phyloP scores from a whole-genome alignment of 257 asterid species.

The Thymus quinquecostatus region DNA sequence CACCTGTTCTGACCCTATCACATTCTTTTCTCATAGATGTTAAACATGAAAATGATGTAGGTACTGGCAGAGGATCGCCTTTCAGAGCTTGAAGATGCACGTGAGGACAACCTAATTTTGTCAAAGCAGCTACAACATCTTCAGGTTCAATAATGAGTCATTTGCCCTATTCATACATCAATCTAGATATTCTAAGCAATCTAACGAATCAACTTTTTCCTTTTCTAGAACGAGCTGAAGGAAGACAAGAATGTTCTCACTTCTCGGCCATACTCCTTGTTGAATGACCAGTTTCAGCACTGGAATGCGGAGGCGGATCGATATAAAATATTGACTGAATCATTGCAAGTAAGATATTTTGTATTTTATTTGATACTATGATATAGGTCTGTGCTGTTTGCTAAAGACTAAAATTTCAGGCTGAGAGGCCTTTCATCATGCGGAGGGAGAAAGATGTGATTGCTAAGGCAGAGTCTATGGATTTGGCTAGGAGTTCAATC shows the following conservation, averaged over 20 bases:
- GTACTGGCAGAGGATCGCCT: conserved; percentile 84
- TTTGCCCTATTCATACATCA: conserved; percentile 12
- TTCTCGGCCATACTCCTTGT: conserved; percentile 80
- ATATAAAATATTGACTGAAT: conserved; percentile 60
- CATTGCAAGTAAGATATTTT: conserved; percentile 73
- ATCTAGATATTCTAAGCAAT: conserved; percentile 22
- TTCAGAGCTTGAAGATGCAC: conserved; percentile 87
- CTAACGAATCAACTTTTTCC: conserved; percentile 23
- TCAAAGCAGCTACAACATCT: conserved; percentile 91
- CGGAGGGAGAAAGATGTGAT: conserved; percentile 84
- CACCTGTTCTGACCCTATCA: conserved; percentile 25
- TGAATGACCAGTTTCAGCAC: conserved; percentile 88
- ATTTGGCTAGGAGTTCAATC: conserved; percentile 61
- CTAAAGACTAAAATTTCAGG: conserved; percentile 57
- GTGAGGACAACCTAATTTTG: conserved; percentile 72
- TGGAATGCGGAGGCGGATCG: conserved; percentile 91
- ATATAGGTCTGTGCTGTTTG: conserved; percentile 33
- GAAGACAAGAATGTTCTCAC: conserved; percentile 69
- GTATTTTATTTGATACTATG: conserved; percentile 18
- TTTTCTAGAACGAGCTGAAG: conserved; percentile 69
- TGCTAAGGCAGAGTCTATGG: conserved; percentile 67
- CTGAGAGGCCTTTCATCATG: conserved; percentile 74
- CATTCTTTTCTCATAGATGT: conserved; percentile 25
- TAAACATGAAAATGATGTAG: conserved; percentile 49
- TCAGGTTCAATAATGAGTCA: conserved; percentile 58